Evolutionary conservation across 805 yeast species (phyloP), one percentile per base, ranked within the genome.

Genomic region (Peterozyma xylosa): DNA sequence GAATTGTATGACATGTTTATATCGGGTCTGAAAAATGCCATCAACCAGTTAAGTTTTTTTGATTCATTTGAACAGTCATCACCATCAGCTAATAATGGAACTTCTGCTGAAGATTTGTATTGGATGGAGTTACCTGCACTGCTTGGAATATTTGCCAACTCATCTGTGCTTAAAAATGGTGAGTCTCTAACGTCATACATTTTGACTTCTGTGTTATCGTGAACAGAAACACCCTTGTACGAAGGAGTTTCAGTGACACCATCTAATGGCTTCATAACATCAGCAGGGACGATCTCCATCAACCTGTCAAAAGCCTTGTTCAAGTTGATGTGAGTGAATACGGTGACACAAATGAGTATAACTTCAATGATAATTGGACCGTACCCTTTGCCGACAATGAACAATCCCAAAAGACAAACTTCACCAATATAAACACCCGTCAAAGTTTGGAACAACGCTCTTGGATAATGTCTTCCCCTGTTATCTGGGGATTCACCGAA

Each of bases 321-420:
- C 57, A 91, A 61, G 49, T 78, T 74, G 30, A 77, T 14, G 55
- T 91, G 96, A 46, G 76, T 70, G 57, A 86, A 82, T 3, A 74
- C 74, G 0, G 97, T 87, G 50, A 73, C 62, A 9, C 73, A 75
- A 11, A 87, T 54, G 36, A 83, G 69, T 42, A 90, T 70, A 1
- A 78, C 80, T 60, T 85, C 86, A 43, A 91, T 64, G 3, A 82
- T 86, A 50, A 89, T 73, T 33, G 96, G 95, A 38, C 96, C 98
- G 96, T 96, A 91, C 36, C 95, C 84, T 70, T 87, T 87, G 48
- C 95, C 89, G 45, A 91, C 95, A 14, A 78, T 86, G 59, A 88
- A 90, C 45, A 93, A 63, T 44, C 96, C 97, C 43, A 93, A 59
- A 50, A 93, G 54, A 68, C 96, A 87, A 17, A 89, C 64, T 63